These are phyloP conservation scores for Pyrenophora seminiperda DNA, from an alignment of 2,329 filamentous ascomycete species.

Conservation along the genomic window DNA sequence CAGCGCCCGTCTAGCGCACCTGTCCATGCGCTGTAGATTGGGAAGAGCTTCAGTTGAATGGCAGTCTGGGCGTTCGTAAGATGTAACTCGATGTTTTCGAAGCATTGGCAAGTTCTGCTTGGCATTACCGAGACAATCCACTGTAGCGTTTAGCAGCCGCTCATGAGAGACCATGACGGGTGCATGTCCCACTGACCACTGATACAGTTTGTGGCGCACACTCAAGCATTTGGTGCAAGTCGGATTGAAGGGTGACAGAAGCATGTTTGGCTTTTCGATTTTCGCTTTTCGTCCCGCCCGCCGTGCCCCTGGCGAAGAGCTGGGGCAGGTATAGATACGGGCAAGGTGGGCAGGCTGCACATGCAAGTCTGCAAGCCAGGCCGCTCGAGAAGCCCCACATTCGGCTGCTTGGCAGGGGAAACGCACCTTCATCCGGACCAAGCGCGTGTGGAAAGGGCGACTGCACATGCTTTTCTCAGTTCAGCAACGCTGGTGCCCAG, in stretches of 20 bases:
- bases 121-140: background rate
- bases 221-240: conserved; percentile 16
- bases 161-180: background rate
- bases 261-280: conserved; percentile 33
- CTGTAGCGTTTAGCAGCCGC: background rate
- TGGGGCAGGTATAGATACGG: conserved; percentile 34
- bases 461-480: conserved; percentile 11
- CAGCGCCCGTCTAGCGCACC: conserved; percentile 22
- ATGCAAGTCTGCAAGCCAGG: conserved; percentile 21
- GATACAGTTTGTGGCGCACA: conserved; percentile 6
- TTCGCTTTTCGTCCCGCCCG: conserved; percentile 30
- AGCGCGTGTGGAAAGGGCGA: conserved; percentile 16
- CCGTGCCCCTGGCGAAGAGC: conserved; percentile 30
- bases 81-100: background rate
- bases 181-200: background rate
- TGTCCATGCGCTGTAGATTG: conserved; percentile 11
- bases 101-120: background rate
- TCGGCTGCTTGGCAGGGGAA: conserved; percentile 42
- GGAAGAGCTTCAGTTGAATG: conserved; percentile 12
- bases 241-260: conserved; percentile 15
- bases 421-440: conserved; percentile 8
- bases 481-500: background rate
- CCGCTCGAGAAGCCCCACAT: conserved; percentile 17
- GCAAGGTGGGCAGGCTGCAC: conserved; percentile 19
- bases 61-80: conserved; percentile 13